Evolutionary conservation across 2,329 filamentous ascomycete genomes (phyloP).

Genomic region (Hypoxylon sp.): DNA sequence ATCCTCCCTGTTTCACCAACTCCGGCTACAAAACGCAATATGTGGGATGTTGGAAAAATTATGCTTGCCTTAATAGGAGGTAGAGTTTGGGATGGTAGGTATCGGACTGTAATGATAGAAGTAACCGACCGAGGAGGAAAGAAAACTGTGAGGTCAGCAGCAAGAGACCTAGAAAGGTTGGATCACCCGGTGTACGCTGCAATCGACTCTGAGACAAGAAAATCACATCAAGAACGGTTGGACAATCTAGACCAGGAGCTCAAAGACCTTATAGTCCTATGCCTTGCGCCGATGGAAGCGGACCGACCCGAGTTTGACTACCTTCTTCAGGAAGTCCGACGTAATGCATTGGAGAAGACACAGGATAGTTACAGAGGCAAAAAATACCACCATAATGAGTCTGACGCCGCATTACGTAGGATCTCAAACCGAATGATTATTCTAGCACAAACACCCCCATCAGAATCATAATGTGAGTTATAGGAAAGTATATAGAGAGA

Average conservation of each 20-base stretch:
- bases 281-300: slow-evolving; percentile 24
- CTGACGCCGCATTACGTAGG: slow-evolving; percentile 15
- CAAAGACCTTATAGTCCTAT: slow-evolving; percentile 39
- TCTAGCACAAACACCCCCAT: background rate
- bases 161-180: slow-evolving; percentile 33
- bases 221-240: slow-evolving; percentile 33
- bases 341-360: slow-evolving; percentile 20
- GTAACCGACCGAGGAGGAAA: slow-evolving; percentile 21
- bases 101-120: slow-evolving; percentile 31
- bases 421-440: slow-evolving; percentile 4
- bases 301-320: slow-evolving; percentile 41
- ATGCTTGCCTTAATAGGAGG: slow-evolving; percentile 46
- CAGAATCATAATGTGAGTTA: background rate
- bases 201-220: slow-evolving; percentile 1
- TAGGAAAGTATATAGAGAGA: background rate
- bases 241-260: slow-evolving; percentile 44
- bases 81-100: background rate
- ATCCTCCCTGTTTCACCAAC: slow-evolving; percentile 6
- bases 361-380: slow-evolving; percentile 13
- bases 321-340: slow-evolving; percentile 38
- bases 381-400: slow-evolving; percentile 27
- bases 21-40: slow-evolving; percentile 31
- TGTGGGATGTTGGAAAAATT: slow-evolving; percentile 32
- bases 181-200: slow-evolving; percentile 3
- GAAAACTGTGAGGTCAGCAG: slow-evolving; percentile 26